Percentiles rank a stretch among this genome's conserved stretches.
Evolutionary conservation across 208 protist genomes (phyloP).

Genomic region (Crithidia bombi): DNA sequence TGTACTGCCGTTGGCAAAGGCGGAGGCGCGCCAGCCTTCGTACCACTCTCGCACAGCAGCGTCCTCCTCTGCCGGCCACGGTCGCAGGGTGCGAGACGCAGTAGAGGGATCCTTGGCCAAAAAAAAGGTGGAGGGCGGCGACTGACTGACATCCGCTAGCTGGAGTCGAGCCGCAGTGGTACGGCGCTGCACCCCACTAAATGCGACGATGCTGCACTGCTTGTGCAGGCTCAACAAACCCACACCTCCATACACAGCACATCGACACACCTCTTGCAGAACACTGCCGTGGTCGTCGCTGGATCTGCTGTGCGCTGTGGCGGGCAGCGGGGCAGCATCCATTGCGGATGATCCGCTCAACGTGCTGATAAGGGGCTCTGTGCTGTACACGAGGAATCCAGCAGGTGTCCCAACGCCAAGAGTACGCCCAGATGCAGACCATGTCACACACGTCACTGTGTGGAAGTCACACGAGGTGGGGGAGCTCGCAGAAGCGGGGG

Average conservation of each 20-base stretch:
- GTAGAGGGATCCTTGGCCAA: neutral
- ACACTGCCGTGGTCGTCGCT: neutral
- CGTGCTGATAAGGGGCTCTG: slow-evolving; percentile 35
- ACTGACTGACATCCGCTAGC: slow-evolving; percentile 34
- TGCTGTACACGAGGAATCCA: slow-evolving; percentile 79
- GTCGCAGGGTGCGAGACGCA: neutral
- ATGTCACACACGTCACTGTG: slow-evolving; percentile 69
- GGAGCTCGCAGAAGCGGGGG: neutral
- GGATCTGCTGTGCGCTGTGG: neutral
- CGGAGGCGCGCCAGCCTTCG: slow-evolving; percentile 26
- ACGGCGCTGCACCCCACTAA: slow-evolving; percentile 40
- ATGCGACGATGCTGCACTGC: slow-evolving; percentile 66
- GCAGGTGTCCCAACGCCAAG: slow-evolving; percentile 59
- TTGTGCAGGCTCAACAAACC: slow-evolving; percentile 52
- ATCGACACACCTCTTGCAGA: slow-evolving; percentile 51
- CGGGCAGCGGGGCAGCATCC: neutral
- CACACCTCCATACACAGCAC: slow-evolving; percentile 67
- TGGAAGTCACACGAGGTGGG: slow-evolving; percentile 32
- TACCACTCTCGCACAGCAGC: slow-evolving; percentile 23
- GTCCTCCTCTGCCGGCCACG: slow-evolving; percentile 30
- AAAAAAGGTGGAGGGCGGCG: slow-evolving; percentile 13
- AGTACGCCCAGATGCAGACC: slow-evolving; percentile 62
- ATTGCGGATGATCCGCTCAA: slow-evolving; percentile 14
- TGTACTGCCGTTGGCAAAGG: slow-evolving; percentile 20
- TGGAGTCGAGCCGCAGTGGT: slow-evolving; percentile 34